Evolutionary conservation across 2,329 filamentous ascomycete genomes (phyloP), one percentile per base, ranked within the genome.

Genomic region (Epichloe festucae): DNA sequence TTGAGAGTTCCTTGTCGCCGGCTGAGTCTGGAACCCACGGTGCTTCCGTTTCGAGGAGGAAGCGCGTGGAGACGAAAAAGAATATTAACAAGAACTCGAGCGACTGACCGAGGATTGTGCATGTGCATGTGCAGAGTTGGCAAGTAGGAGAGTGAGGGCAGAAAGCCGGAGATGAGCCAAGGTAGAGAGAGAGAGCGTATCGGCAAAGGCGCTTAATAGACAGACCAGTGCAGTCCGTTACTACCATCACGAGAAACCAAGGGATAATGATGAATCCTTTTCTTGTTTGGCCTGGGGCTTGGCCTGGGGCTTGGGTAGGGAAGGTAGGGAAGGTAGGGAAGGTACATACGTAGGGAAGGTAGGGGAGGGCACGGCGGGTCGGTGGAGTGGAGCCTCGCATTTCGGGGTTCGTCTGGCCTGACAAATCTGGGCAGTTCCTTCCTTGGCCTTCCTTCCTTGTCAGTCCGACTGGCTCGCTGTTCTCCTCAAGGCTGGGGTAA

Each of bases 181-280:
- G 8, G 7, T 4, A 31, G 27, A 31, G 27, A 10, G 8, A 31
- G 8, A 31, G 27, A 3, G 8, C 10, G 27, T 31, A 31, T 41
- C 39, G 17, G 39, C 17, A 41, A 41, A 17, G n/a, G 39, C 39
- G 40, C 17, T 41, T 8, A 41, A 21, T 41, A 5, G 27, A 21
- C 40, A 11, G 40, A 21, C n/a, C 27, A 31, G 17, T 17, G 40
- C 15, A 41, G 40, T n/a, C 6, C 40, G 10, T 2, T 19, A 21
- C 7, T 31, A 31, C 27, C 3, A 27, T 31, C 10, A 12, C 40
- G 34, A n/a, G 19, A n/a, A 35, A 7, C 11, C 42, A 19, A 31
- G 41, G 39, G 46, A 38, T 42, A 49, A 51, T 46, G 58, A 60
- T 60, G 62, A 63, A 64, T 61, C 53, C 62, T 64, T 61, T 42